A percentile compares a stretch with the other conserved stretches of the same genome.
phyloP scores from a whole-genome alignment of 2,329 filamentous ascomycete genomes.

The Talaromyces atroroseus region DNA sequence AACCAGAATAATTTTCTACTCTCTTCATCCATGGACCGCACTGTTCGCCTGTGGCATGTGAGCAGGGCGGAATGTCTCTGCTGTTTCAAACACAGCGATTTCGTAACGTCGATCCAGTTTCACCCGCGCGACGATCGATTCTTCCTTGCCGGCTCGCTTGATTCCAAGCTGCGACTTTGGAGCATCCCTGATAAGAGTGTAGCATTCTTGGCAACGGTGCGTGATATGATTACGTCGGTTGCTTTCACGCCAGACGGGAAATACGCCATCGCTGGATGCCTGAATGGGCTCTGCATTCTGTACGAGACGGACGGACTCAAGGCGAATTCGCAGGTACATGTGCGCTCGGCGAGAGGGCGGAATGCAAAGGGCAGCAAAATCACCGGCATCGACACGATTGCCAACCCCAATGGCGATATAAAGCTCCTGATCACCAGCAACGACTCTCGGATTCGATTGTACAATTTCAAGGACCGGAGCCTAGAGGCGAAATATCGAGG shows the following conservation, averaged over 20 bases:
- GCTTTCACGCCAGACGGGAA: constrained; percentile 90
- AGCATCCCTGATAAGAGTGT: constrained; percentile 96
- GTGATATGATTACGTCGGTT: constrained; percentile 89
- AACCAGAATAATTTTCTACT: constrained; percentile 84
- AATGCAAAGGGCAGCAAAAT: constrained; percentile 98
- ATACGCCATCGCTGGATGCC: constrained; percentile 78
- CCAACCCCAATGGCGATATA: constrained; percentile 58
- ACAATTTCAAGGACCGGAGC: constrained; percentile 77
- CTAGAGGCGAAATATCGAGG: constrained; percentile 88
- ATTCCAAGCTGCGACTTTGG: constrained; percentile 84
- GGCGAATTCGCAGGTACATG: constrained; percentile 77
- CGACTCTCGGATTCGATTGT: constrained; percentile 84
- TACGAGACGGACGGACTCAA: constrained; percentile 90
- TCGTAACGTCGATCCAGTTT: constrained; percentile 91
- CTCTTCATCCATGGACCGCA: constrained; percentile 97
- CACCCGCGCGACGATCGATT: constrained; percentile 94
- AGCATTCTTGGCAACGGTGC: constrained; percentile 69
- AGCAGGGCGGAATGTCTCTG: constrained; percentile 80
- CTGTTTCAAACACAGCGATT: constrained; percentile 90
- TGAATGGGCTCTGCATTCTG: constrained; percentile 81
- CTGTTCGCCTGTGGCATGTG: constrained; percentile 88
- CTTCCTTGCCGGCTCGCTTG: constrained; percentile 88
- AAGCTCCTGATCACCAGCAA: constrained; percentile 91
- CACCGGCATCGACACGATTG: constrained; percentile 78
- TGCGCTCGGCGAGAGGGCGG: constrained; percentile 85